Percentiles rank a stretch among this genome's conserved stretches.
Evolutionary conservation across 495 filamentous ascomycete genomes (phyloP).

Genomic region (Opeltia flavorubescens): DNA sequence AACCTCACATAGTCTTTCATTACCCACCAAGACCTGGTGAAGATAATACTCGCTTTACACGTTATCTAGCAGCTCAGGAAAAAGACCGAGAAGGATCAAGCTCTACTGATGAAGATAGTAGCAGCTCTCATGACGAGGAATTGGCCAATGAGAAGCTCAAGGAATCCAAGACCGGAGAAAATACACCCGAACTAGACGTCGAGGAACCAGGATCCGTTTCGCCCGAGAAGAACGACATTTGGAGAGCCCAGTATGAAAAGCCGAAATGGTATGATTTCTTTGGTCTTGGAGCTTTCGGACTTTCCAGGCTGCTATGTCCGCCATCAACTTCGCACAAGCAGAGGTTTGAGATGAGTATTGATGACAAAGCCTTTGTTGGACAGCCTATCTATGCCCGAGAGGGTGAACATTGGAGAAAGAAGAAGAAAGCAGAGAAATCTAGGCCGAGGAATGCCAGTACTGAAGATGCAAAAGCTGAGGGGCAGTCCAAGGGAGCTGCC

Average conservation of each 20-base stretch:
- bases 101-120: conserved; percentile 33
- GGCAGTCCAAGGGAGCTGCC: neutral
- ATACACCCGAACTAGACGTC: conserved; percentile 25
- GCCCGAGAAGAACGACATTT: conserved; percentile 9
- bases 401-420: conserved; percentile 78
- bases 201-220: conserved; percentile 30
- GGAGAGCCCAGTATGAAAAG: neutral
- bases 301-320: conserved; percentile 76
- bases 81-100: conserved; percentile 27
- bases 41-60: conserved; percentile 13
- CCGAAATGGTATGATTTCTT: conserved; percentile 12
- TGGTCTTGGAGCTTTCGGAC: conserved; percentile 31
- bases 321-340: conserved; percentile 68
- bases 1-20: conserved; percentile 80
- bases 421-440: conserved; percentile 45
- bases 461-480: neutral
- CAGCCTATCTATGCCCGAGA: conserved; percentile 77
- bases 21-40: conserved; percentile 55
- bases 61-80: conserved; percentile 6
- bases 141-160: conserved; percentile 21
- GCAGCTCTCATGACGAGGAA: conserved; percentile 37
- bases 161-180: conserved; percentile 1
- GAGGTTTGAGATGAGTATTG: conserved; percentile 74
- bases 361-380: conserved; percentile 72
- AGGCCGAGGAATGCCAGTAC: conserved; percentile 14